Base-by-base conservation (phyloP, 768 basidiomycete genomes). In the Suillus lakei region DNA sequence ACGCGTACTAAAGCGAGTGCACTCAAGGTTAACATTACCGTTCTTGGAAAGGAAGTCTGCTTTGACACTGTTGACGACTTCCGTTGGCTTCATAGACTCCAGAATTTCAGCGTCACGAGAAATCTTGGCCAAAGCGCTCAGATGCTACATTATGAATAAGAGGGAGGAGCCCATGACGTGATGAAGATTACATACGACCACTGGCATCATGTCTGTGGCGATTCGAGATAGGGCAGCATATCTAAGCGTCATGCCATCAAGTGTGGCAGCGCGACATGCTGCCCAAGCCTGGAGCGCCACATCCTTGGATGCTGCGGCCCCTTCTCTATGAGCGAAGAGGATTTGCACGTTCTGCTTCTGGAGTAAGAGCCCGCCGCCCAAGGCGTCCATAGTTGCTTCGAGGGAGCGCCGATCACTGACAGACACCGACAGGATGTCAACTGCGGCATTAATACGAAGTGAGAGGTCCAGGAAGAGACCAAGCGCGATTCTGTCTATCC, bases 211-310 rank as follows among this genome's bases (percentile, higher is more conserved):
- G n/a, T 15, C 28, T 12, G 77, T 77, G 38, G 68, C 30, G 38
- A 78, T 67, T 60, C 65, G 70, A 3, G 67, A 58, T 6, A 77
- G 18, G 43, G 66, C 18, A 28, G 15, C 61, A n/a, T 73, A 68
- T 59, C 64, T 66, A 2, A 21, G 4, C 18, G 48, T 55, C 67
- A 77, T 77, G 26, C 65, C 1, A 6, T 69, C 61, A 12, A 78
- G 15, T 3, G 69, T 74, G 2, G 76, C 77, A 12, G 79, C 78
- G 30, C 74, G 74, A 68, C 75, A 81, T 8, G 83, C 81, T 1
- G 75, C 77, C 85, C 84, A 86, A 8, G 85, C 83, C 63, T 78
- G 79, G 21, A 80, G 62, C 0, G 82, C 84, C 16, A 76, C 73
- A n/a, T 69, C 59, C 8, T 64, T 21, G 0, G 61, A 16, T 21